Conservation (phyloP, 345 rosid species). For the Hypericum perforatum region DNA sequence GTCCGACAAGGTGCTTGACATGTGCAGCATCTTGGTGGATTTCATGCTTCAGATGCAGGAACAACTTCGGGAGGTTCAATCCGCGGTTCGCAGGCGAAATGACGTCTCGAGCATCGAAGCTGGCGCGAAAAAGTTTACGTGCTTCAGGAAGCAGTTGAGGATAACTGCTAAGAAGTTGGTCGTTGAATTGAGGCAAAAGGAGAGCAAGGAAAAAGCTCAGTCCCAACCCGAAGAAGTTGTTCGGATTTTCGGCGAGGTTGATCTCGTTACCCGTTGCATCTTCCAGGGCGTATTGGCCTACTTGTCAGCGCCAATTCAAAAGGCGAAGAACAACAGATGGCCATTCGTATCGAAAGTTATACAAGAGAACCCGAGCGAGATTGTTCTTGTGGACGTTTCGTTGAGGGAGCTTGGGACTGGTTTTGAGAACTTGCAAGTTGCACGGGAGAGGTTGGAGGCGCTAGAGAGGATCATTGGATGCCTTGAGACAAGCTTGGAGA, state of each 20-base stretch:
- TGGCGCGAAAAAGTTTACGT: constrained; percentile 16
- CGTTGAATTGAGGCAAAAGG: constrained; percentile 38
- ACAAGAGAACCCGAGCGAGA: constrained; percentile 27
- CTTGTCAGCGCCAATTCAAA: constrained; percentile 25
- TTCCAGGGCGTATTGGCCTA: constrained; percentile 40
- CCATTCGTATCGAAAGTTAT: constrained; percentile 31
- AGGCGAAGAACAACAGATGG: constrained; percentile 37
- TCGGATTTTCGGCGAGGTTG: constrained; percentile 34
- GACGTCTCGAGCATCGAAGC: constrained; percentile 25
- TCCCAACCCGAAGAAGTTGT: constrained; percentile 33
- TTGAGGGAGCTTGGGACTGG: constrained; percentile 1
- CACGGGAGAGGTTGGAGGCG: constrained; percentile 30
- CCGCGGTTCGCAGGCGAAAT: constrained; percentile 47
- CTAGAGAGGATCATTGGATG: constrained; percentile 35
- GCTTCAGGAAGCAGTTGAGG: constrained; percentile 44
- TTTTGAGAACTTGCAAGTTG: constrained; percentile 21
- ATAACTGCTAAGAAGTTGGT: constrained; percentile 43
- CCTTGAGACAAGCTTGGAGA: constrained; percentile 45
- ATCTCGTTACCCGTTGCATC: constrained; percentile 20
- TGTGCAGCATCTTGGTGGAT: constrained; percentile 49
- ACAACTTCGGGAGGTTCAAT: constrained; percentile 42
- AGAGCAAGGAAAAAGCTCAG: constrained; percentile 26
- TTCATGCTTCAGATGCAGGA: constrained; percentile 39
- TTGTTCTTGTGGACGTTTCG: constrained; percentile 32
- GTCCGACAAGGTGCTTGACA: constrained; percentile 48